Evolutionary conservation across 495 filamentous ascomycete genomes (phyloP).

Genomic region (Margaritispora aquatica): DNA sequence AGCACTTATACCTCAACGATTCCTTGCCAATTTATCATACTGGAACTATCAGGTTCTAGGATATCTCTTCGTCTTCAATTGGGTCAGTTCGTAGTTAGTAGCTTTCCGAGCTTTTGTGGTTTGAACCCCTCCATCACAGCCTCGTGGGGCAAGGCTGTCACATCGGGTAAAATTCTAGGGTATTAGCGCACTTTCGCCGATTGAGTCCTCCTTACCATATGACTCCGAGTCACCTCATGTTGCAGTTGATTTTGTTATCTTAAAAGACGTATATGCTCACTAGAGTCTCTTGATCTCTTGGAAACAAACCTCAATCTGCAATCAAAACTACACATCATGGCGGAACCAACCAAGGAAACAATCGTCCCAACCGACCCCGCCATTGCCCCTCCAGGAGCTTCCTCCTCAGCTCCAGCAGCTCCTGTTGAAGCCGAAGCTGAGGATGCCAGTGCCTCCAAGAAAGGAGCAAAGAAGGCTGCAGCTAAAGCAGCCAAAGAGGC

Average conservation of each 20-base stretch:
- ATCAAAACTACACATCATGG: conserved; percentile 14
- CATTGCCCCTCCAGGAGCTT: conserved; percentile 2
- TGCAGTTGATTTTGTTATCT: not conserved
- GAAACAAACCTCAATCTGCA: not conserved
- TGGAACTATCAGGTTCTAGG: too few species aligned
- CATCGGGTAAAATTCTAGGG: conserved; percentile 13
- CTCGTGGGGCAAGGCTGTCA: conserved; percentile 18
- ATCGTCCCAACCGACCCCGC: conserved; percentile 16
- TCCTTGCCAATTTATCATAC: too few species aligned
- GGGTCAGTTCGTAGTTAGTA: too few species aligned
- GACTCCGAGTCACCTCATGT: conserved; percentile 16
- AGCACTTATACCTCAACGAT: too few species aligned
- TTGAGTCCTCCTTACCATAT: conserved; percentile 10
- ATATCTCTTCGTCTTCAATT: too few species aligned
- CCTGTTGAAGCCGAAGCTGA: conserved; percentile 1
- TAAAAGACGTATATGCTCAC: not conserved
- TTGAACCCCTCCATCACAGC: conserved; percentile 4
- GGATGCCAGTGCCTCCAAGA: conserved; percentile 36
- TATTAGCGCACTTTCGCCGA: conserved; percentile 6
- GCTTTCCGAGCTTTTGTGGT: too few species aligned
- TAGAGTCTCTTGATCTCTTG: not conserved
- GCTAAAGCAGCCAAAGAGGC: conserved; percentile 44
- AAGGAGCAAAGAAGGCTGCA: conserved; percentile 50
- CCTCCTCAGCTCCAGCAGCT: not conserved
- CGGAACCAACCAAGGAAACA: conserved; percentile 17